A percentile compares a stretch with the other conserved stretches of the same genome.
Evolutionary conservation across 257 asterid genomes (phyloP).

Genomic region (Rubia yunnanensis): DNA sequence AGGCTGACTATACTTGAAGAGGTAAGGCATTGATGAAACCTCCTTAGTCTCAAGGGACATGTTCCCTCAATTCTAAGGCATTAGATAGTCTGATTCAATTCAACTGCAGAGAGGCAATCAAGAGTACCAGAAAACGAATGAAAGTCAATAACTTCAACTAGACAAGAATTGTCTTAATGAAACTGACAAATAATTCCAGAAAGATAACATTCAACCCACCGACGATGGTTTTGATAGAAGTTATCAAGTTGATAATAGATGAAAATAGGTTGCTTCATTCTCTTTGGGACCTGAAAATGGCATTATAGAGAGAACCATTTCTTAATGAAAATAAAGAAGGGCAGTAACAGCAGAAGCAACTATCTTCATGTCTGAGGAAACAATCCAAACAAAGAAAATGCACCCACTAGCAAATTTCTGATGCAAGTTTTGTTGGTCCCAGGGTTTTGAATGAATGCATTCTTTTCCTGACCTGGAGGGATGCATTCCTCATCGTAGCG

Average conservation of each 20-base stretch:
- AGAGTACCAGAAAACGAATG: background rate
- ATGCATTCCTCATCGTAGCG: conserved; percentile 61
- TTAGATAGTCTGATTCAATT: background rate
- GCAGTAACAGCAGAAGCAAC: background rate
- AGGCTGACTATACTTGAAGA: too few relatives aligned
- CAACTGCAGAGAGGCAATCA: background rate
- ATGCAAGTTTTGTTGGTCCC: conserved; percentile 42
- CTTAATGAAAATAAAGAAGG: background rate
- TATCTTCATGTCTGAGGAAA: background rate
- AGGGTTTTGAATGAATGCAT: conserved; percentile 36
- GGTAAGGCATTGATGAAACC: too few relatives aligned
- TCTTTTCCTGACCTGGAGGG: conserved; percentile 36
- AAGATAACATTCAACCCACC: conserved; percentile 31
- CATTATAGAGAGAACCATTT: background rate
- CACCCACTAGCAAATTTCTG: conserved; percentile 40
- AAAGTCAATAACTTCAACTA: background rate
- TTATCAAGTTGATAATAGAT: conserved; percentile 75
- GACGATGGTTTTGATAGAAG: conserved; percentile 89
- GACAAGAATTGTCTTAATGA: background rate
- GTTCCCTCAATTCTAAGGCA: background rate
- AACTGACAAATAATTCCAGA: background rate
- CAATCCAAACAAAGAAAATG: background rate
- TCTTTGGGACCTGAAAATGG: conserved; percentile 53
- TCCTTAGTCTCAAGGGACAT: background rate
- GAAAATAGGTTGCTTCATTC: conserved; percentile 65